phyloP scores from a whole-genome alignment of 1,139 yeast species.

The Sugiyamaella xylanicola region DNA sequence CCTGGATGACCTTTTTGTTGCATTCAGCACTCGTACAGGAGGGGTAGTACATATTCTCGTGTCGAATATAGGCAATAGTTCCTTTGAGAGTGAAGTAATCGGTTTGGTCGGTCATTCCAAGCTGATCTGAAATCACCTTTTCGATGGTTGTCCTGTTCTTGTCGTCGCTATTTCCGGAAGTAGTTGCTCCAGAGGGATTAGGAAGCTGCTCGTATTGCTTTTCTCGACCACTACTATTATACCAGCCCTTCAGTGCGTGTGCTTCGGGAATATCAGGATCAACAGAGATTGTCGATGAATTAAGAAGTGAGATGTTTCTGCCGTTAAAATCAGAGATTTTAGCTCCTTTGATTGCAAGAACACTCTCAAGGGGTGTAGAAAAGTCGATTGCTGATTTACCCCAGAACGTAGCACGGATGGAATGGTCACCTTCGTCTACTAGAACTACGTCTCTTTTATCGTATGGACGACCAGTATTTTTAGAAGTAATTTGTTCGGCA shows the following conservation, averaged over 20 bases:
- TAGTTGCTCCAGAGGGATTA: conserved; percentile 36
- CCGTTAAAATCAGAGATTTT: conserved; percentile 90
- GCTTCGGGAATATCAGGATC: conserved; percentile 93
- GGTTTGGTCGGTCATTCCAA: conserved; percentile 68
- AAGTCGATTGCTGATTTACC: conserved; percentile 83
- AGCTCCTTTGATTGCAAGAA: conserved; percentile 90
- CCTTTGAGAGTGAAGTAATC: conserved; percentile 80
- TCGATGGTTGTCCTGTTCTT: conserved; percentile 54
- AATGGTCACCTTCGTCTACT: conserved; percentile 81
- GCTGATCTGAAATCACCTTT: conserved; percentile 66
- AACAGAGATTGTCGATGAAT: conserved; percentile 69
- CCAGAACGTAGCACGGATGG: conserved; percentile 86
- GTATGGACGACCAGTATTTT: conserved; percentile 84
- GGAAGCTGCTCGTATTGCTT: conserved; percentile 66
- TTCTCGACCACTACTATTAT: conserved; percentile 71
- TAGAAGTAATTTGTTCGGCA: conserved; percentile 81
- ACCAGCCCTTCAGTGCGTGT: conserved; percentile 91
- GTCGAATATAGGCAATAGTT: conserved; percentile 66
- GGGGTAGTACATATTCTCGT: conserved; percentile 82
- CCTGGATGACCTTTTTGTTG: conserved; percentile 78
- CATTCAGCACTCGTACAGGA: conserved; percentile 79
- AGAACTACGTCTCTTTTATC: conserved; percentile 86
- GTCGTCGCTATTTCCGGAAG: conserved; percentile 44
- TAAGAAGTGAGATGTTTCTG: conserved; percentile 77
- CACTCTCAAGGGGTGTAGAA: conserved; percentile 69